These are phyloP conservation scores for Lentinula sp. DNA, from an alignment of 768 basidiomycete species.

Conservation along the genomic window DNA sequence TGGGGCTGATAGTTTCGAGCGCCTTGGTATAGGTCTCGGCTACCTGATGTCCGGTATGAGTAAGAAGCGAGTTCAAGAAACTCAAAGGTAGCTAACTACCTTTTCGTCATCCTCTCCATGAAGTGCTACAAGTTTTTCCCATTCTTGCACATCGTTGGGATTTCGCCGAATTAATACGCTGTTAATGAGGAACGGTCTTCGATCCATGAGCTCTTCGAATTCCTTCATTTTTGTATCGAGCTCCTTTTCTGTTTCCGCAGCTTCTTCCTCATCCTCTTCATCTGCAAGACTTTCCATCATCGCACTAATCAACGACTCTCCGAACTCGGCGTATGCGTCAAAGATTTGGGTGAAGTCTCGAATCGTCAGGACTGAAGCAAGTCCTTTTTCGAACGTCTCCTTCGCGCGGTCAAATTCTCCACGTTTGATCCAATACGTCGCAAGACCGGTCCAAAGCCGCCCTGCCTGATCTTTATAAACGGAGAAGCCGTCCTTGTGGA, in stretches of 20 bases:
- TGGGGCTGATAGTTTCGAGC: conserved; percentile 79
- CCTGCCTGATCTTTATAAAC: conserved; percentile 97
- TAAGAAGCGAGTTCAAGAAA: not conserved
- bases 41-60: conserved; percentile 41
- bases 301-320: conserved; percentile 82
- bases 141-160: conserved; percentile 97
- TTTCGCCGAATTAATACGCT: conserved; percentile 91
- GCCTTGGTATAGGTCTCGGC: conserved; percentile 92
- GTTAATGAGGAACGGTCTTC: conserved; percentile 93
- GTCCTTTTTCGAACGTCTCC: conserved; percentile 81
- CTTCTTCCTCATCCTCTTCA: conserved; percentile 79
- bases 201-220: conserved; percentile 92
- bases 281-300: conserved; percentile 83
- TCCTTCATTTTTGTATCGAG: conserved; percentile 85
- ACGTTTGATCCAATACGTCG: conserved; percentile 98
- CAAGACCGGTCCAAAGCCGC: conserved; percentile 90
- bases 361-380: conserved; percentile 81
- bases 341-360: conserved; percentile 98
- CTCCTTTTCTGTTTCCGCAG: conserved; percentile 73
- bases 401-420: conserved; percentile 92
- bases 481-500: conserved; percentile 78
- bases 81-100: conserved; percentile 32
- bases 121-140: conserved; percentile 95
- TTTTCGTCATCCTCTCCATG: conserved; percentile 94
- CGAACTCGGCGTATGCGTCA: conserved; percentile 93